Evolutionary conservation across 768 basidiomycete genomes (phyloP).

Genomic region (Calocybe cyanea): DNA sequence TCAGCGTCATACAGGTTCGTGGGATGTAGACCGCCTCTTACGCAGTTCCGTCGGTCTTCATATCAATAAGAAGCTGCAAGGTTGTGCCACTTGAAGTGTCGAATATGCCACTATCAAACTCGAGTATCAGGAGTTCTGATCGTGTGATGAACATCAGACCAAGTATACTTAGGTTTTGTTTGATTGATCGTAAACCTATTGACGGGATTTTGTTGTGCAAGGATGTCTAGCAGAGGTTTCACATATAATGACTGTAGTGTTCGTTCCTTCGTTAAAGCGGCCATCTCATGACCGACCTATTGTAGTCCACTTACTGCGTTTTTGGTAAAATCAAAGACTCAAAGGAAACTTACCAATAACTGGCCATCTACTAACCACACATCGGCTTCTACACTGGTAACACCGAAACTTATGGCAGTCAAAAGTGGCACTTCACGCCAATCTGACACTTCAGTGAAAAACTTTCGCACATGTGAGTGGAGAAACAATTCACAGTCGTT

Average conservation of each 20-base stretch:
- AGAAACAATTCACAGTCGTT: conserved; percentile 41
- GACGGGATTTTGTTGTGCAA: conserved; percentile 39
- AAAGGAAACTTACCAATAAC: conserved; percentile 35
- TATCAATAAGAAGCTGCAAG: conserved; percentile 47
- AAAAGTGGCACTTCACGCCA: conserved; percentile 51
- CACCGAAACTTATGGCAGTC: conserved; percentile 44
- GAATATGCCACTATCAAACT: conserved; percentile 40
- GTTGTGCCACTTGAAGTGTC: conserved; percentile 38
- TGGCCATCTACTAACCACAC: conserved; percentile 44
- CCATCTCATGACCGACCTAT: conserved; percentile 44
- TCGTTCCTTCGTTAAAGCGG: conserved; percentile 36
- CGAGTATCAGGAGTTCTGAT: too few relatives aligned
- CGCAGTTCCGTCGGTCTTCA: conserved; percentile 49
- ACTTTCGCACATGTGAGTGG: background rate
- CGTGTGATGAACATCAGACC: too few relatives aligned
- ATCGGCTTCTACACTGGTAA: conserved; percentile 52
- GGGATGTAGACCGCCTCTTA: conserved; percentile 19
- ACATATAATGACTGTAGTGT: conserved; percentile 47
- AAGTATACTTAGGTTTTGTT: conserved; percentile 34
- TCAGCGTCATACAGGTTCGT: background rate
- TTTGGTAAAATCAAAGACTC: background rate
- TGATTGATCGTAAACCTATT: conserved; percentile 36
- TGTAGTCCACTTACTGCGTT: background rate
- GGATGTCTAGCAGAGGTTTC: conserved; percentile 39
- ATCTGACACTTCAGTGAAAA: conserved; percentile 26